These are phyloP conservation scores for Casuarina equisetifolia DNA, from an alignment of 306 rosid species.

Conservation along the genomic window DNA sequence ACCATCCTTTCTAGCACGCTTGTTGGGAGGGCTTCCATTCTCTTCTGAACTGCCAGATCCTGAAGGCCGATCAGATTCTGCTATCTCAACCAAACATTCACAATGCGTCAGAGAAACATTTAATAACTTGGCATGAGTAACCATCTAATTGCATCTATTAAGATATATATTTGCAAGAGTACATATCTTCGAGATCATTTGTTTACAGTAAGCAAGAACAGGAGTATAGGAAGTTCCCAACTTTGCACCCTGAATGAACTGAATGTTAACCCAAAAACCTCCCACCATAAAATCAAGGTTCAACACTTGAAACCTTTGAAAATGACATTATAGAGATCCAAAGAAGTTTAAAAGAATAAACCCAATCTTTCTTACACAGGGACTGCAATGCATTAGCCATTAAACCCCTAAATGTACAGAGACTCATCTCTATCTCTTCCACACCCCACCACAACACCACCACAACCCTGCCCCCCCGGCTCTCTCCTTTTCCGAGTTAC, in stretches of 20 bases:
- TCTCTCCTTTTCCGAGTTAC: too few species aligned
- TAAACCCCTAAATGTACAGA: too few species aligned
- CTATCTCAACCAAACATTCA: constrained; percentile 58
- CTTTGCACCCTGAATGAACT: not conserved
- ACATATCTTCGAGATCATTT: constrained; percentile 9
- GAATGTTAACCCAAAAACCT: not conserved
- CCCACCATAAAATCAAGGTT: not conserved
- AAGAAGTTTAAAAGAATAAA: not conserved
- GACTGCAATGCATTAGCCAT: not conserved
- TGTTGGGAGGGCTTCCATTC: constrained; percentile 53
- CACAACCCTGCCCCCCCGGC: too few species aligned
- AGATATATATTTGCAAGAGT: not conserved
- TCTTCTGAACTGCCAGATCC: constrained; percentile 79
- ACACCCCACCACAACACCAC: too few species aligned
- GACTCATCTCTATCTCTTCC: too few species aligned
- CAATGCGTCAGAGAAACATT: constrained; percentile 34
- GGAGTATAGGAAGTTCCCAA: constrained; percentile 12
- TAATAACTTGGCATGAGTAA: constrained; percentile 29
- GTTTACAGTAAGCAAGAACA: not conserved
- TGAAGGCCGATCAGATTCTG: constrained; percentile 57
- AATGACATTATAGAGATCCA: not conserved
- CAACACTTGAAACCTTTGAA: not conserved
- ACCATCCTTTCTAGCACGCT: constrained; percentile 76
- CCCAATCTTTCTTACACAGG: not conserved
- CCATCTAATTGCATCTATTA: constrained; percentile 41